Percentiles rank a stretch among this genome's conserved stretches.
Evolutionary conservation across 2,329 filamentous ascomycete species (phyloP).

Genomic region (Elsinoe australis): DNA sequence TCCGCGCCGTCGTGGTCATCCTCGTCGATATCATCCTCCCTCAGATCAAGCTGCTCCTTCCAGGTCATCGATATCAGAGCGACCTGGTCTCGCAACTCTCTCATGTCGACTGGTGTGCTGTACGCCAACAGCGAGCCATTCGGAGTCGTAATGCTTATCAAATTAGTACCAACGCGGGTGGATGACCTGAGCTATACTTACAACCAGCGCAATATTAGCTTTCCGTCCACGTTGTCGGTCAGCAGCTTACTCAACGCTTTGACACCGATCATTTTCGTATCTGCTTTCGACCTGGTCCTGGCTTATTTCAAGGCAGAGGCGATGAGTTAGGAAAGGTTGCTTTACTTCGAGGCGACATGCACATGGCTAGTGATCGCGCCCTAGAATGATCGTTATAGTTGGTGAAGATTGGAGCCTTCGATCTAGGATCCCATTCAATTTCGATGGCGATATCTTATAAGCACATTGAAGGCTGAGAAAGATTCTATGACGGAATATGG

Average conservation of each 20-base stretch:
- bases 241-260: conserved; percentile 38
- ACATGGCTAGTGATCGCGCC: no score
- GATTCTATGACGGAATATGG: not conserved
- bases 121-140: conserved; percentile 46
- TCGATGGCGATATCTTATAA: no score
- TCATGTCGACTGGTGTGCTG: conserved; percentile 42
- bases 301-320: no score
- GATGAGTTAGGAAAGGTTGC: no score
- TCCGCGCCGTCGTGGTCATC: no score
- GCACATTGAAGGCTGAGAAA: no score
- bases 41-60: conserved; percentile 36
- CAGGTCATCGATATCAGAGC: conserved; percentile 43
- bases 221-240: conserved; percentile 36
- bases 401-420: no score
- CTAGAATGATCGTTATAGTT: no score
- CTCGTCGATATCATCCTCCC: conserved; percentile 21
- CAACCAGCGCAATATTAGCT: conserved; percentile 39
- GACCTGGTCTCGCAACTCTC: conserved; percentile 43
- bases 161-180: not conserved
- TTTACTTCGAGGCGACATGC: no score
- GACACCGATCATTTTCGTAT: conserved; percentile 36
- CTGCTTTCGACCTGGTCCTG: no score
- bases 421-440: no score
- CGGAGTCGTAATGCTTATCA: conserved; percentile 41
- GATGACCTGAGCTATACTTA: conserved; percentile 24